Conservation (phyloP, 106 monocot species). For the Triglochin maritima region DNA sequence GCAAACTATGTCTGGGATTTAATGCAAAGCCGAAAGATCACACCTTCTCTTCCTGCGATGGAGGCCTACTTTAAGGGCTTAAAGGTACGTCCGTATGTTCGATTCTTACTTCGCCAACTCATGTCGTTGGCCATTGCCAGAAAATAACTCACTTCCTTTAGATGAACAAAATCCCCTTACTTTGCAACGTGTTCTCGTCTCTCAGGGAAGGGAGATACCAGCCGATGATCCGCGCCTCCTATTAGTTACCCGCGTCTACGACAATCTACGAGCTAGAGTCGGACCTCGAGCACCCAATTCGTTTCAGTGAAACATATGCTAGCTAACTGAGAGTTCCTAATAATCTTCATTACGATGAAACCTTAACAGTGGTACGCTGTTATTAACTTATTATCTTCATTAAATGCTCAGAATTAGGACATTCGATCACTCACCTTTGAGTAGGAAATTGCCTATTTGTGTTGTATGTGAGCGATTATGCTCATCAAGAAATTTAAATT, state of each 20-base stretch:
- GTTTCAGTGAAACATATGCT: neutral
- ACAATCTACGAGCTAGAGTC: conserved; percentile 33
- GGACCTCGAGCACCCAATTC: conserved; percentile 13
- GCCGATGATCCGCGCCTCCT: conserved; percentile 75
- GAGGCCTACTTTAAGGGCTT: conserved; percentile 74
- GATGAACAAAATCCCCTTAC: neutral
- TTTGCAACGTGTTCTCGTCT: neutral
- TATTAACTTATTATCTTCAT: neutral
- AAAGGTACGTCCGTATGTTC: conserved; percentile 36
- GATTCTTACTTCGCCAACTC: neutral
- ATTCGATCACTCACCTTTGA: too few relatives aligned
- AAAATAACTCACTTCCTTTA: neutral
- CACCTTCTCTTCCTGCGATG: conserved; percentile 46
- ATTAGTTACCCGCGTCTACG: conserved; percentile 46
- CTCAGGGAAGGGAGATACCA: conserved; percentile 69
- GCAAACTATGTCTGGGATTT: conserved; percentile 95
- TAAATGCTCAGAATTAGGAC: too few relatives aligned
- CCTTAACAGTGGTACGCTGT: neutral
- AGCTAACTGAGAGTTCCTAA: neutral
- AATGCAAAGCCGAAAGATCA: conserved; percentile 59
- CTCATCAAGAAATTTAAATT: too few relatives aligned
- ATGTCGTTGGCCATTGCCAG: neutral
- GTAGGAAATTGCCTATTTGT: too few relatives aligned
- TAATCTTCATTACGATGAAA: neutral
- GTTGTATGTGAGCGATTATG: too few relatives aligned